Conservation (phyloP, 2,329 filamentous ascomycete genomes). For the Fonsecaea erecta region DNA sequence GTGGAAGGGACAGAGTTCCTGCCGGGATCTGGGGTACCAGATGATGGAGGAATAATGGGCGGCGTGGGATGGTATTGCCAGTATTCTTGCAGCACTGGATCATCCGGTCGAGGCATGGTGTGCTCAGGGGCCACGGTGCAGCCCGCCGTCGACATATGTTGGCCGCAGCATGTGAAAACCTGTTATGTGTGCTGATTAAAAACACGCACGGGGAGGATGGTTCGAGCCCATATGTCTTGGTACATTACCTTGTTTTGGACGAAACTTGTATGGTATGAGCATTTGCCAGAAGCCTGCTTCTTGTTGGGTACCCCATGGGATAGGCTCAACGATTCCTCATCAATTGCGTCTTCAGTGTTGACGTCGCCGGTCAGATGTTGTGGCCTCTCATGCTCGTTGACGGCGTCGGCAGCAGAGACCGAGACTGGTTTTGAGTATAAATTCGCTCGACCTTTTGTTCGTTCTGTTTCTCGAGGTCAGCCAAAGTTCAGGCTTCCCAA, state of each 20-base stretch:
- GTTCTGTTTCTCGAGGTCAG: background rate
- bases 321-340: background rate
- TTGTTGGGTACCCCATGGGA: background rate
- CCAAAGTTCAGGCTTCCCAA: background rate
- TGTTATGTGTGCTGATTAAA: conserved; percentile 1
- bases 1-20: background rate
- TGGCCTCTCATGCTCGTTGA: background rate
- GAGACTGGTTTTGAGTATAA: background rate
- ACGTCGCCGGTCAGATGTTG: background rate
- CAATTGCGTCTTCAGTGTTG: background rate
- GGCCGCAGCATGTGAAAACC: conserved; percentile 23
- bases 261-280: conserved; percentile 12
- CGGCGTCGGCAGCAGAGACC: background rate
- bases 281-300: background rate
- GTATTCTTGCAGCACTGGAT: conserved; percentile 1
- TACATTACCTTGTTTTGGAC: conserved; percentile 20
- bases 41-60: background rate
- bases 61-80: conserved; percentile 23
- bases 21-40: too few relatives aligned
- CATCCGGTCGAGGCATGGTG: conserved; percentile 7
- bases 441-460: background rate
- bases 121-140: conserved; percentile 14
- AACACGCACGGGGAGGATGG: background rate
- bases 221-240: background rate
- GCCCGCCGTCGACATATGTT: conserved; percentile 17